A percentile compares a stretch with the other conserved stretches of the same genome.
These are phyloP conservation scores for Nowakowskiella sp. DNA, from an alignment of 192 early-diverging fungal species.

Conservation along the genomic window DNA sequence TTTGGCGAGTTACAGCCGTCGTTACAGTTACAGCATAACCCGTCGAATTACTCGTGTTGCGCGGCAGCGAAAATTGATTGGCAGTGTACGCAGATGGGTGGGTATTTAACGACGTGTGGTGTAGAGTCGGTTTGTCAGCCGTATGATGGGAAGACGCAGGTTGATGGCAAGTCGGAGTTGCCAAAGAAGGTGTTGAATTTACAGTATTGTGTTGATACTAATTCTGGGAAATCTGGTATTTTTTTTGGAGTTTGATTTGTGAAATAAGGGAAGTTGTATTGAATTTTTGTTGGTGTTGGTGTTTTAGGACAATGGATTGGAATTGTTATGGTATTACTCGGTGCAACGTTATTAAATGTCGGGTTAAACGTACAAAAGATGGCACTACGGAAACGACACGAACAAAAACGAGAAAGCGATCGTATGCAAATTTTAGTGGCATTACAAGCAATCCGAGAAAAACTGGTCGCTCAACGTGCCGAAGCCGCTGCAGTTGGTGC, in stretches of 20 bases:
- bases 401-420: constrained; percentile 14
- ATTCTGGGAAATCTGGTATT: no score
- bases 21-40: constrained; percentile 24
- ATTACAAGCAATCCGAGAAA: not conserved
- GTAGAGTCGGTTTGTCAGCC: constrained; percentile 26
- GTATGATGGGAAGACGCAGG: constrained; percentile 4
- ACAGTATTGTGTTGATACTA: no score
- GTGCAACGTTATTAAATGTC: constrained; percentile 60
- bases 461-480: no score
- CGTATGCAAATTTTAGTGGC: not conserved
- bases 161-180: constrained; percentile 6
- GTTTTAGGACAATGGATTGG: constrained; percentile 54
- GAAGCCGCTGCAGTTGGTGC: no score
- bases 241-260: constrained; percentile 40
- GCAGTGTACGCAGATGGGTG: constrained; percentile 32
- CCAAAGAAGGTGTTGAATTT: constrained; percentile 20
- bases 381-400: constrained; percentile 58
- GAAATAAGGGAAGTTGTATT: constrained; percentile 37
- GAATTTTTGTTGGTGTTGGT: constrained; percentile 15
- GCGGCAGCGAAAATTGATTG: constrained; percentile 29
- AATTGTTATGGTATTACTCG: constrained; percentile 58
- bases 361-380: constrained; percentile 78
- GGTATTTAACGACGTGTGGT: constrained; percentile 42
- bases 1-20: constrained; percentile 45
- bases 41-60: constrained; percentile 37